Conservation (phyloP, 140 eudicot species). For the Bidens hawaiensis region DNA sequence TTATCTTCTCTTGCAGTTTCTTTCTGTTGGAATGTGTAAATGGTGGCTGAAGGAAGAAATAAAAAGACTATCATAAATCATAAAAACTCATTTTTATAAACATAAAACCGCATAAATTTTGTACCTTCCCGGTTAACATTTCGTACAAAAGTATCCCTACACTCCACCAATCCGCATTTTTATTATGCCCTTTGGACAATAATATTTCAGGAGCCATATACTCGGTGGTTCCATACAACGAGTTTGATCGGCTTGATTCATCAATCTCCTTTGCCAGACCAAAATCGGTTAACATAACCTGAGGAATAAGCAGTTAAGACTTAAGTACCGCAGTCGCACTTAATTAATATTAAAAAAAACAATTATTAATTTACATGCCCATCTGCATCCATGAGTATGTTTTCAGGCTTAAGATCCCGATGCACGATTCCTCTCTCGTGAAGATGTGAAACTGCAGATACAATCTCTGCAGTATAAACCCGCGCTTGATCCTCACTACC, state of each 20-base stretch:
- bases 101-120: too few species aligned
- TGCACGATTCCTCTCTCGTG: conserved; percentile 91
- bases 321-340: too few species aligned
- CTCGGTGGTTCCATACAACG: conserved; percentile 87
- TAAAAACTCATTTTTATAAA: conserved; percentile 7
- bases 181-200: conserved; percentile 80
- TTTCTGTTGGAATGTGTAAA: conserved; percentile 77
- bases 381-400: conserved; percentile 94
- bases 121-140: conserved; percentile 86
- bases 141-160: conserved; percentile 84
- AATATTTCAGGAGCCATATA: conserved; percentile 94
- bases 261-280: conserved; percentile 92
- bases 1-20: conserved; percentile 84
- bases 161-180: conserved; percentile 97
- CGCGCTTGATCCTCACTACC: conserved; percentile 96
- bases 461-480: conserved; percentile 91
- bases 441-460: conserved; percentile 94
- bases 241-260: conserved; percentile 89
- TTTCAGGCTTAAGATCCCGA: conserved; percentile 97
- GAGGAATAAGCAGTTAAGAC: background rate
- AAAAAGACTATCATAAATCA: too few species aligned
- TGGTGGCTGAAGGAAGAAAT: conserved; percentile 95
- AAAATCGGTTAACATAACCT: conserved; percentile 94
- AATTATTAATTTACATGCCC: conserved; percentile 67
- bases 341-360: background rate